Evolutionary conservation across 2,329 filamentous ascomycete species (phyloP), one percentile per base, ranked within the genome.

Genomic region (Corinectria fuckeliana): DNA sequence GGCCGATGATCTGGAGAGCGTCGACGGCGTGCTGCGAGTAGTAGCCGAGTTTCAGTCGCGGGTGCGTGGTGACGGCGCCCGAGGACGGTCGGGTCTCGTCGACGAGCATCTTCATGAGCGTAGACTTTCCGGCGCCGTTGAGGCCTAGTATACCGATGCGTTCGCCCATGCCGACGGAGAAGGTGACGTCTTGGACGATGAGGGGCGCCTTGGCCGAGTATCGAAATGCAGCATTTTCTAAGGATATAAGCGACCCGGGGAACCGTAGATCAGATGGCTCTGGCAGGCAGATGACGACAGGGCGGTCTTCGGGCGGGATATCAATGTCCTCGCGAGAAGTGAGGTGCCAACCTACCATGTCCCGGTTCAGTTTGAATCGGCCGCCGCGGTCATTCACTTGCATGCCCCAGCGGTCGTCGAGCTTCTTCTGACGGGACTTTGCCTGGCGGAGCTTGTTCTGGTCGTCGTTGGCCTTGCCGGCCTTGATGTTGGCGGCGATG

Each of bases 391-490:
- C 85, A 63, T 80, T 90, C 38, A 92, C 88, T 69, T 93, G 84
- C 67, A 96, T 75, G 0, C 92, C 92, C 86, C 88, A 91, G 5
- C 91, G 82, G 55, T 95, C 89, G 56, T 96, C 91, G 1, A 96
- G 82, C 72, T 92, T 93, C 80, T 93, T 94, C 77, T 93, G 91
- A 1, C 91, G 83, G 4, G 89, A 91, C 63, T 93, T 93, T 4
- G 91, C 92, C 78, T 93, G 91, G n/a, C 91, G 87, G 3, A 96
- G 81, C 72, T 93, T 93, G 72, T 94, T 94, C 67, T 93, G 89
- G 69, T 96, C 92, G 26, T 92, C 91, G 23, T 88, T 89, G 47
- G 88, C 87, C 72, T 89, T 91, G 6, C 91, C 92, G 18, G 89
- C 85, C 64, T 88, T 89, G 69, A 92, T 84, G 65, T 91, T 94